phyloP scores from a whole-genome alignment of 164 flowering plant genomes.

The Saururus chinensis region DNA sequence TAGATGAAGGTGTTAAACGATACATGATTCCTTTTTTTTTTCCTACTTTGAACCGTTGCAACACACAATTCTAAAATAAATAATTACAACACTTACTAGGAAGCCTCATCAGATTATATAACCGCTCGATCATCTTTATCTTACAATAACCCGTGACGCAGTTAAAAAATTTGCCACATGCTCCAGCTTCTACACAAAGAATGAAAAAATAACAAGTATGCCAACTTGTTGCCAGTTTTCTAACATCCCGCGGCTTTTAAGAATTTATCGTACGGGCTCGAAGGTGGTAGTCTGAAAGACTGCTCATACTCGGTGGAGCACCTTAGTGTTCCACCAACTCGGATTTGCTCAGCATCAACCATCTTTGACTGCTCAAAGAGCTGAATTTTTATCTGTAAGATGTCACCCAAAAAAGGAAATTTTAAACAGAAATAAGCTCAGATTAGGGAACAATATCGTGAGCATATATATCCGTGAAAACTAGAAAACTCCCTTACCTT shows the following conservation, averaged over 20 bases:
- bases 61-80: too few relatives aligned
- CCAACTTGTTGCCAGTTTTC: neutral
- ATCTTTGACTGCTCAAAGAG: slow-evolving; percentile 12
- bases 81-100: too few relatives aligned
- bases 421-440: slow-evolving; percentile 5
- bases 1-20: too few relatives aligned
- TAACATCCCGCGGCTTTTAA: slow-evolving; percentile 90
- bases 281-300: slow-evolving; percentile 72
- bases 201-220: slow-evolving; percentile 9
- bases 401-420: slow-evolving; percentile 2
- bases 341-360: slow-evolving; percentile 3
- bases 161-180: neutral
- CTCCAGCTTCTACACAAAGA: slow-evolving; percentile 4
- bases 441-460: neutral
- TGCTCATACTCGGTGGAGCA: slow-evolving; percentile 33
- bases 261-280: slow-evolving; percentile 91
- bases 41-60: too few relatives aligned
- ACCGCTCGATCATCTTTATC: neutral
- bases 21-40: too few relatives aligned
- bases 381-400: slow-evolving; percentile 13
- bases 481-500: slow-evolving; percentile 24
- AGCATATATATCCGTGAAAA: neutral
- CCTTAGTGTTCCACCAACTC: slow-evolving; percentile 11
- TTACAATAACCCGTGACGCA: neutral
- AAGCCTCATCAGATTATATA: too few relatives aligned